A percentile compares a stretch with the other conserved stretches of the same genome.
Evolutionary conservation across 306 rosid species (phyloP).

Genomic region (Morella rubra): DNA sequence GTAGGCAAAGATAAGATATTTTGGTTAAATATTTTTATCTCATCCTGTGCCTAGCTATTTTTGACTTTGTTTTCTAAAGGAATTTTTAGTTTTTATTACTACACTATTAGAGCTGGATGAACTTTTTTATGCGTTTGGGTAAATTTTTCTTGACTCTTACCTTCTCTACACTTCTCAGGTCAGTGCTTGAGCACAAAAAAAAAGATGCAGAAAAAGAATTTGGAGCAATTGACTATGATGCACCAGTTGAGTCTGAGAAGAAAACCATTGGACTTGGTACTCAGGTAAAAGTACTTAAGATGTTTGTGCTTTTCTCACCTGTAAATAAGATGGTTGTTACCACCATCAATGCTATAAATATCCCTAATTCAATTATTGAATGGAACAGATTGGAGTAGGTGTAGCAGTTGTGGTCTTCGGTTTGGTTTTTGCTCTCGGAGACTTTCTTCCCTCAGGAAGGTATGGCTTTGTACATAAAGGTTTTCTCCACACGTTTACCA

Average conservation of each 20-base stretch:
- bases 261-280: slow-evolving; percentile 68
- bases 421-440: slow-evolving; percentile 86
- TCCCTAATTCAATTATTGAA: slow-evolving; percentile 26
- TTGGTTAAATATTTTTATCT: neutral
- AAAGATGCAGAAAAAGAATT: slow-evolving; percentile 44
- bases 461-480: slow-evolving; percentile 27
- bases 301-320: slow-evolving; percentile 19
- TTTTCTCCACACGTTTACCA: neutral
- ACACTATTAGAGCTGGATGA: slow-evolving; percentile 5
- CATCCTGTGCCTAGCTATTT: neutral
- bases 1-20: too few species aligned
- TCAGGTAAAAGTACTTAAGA: slow-evolving; percentile 40
- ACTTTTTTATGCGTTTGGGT: neutral
- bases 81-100: neutral
- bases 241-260: slow-evolving; percentile 57
- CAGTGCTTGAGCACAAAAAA: slow-evolving; percentile 76
- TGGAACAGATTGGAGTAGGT: slow-evolving; percentile 80
- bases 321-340: slow-evolving; percentile 9
- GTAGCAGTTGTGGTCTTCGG: slow-evolving; percentile 78
- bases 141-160: neutral
- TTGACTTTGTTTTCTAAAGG: neutral
- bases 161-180: slow-evolving; percentile 42
- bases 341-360: slow-evolving; percentile 11
- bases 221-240: slow-evolving; percentile 86
- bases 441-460: slow-evolving; percentile 93